A percentile compares a stretch with the other conserved stretches of the same genome.
Conservation (phyloP, 768 basidiomycete genomes). For the Termitomyces sp. region DNA sequence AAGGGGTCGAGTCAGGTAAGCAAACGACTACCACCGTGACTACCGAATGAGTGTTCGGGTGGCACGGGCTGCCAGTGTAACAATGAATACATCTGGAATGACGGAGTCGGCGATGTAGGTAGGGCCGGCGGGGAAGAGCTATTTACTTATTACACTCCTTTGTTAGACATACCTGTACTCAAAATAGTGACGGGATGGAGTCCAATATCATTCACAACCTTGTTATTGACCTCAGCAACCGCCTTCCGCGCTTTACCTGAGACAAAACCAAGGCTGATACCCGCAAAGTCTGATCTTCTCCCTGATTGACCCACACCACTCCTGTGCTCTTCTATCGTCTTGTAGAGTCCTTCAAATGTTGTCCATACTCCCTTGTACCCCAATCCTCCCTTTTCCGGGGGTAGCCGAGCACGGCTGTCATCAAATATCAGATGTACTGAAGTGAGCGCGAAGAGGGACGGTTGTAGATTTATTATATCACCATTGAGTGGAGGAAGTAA, state of each 20-base stretch:
- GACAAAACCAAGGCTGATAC: slow-evolving; percentile 42
- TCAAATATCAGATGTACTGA: slow-evolving; percentile 59
- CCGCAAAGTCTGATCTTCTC: slow-evolving; percentile 38
- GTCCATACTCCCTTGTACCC: slow-evolving; percentile 60
- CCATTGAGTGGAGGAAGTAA: slow-evolving; percentile 43
- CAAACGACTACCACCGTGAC: too few relatives aligned
- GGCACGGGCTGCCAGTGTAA: too few relatives aligned
- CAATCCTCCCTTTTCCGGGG: slow-evolving; percentile 56
- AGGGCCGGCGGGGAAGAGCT: too few relatives aligned
- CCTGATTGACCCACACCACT: slow-evolving; percentile 32
- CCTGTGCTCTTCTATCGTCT: slow-evolving; percentile 49
- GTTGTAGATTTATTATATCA: slow-evolving; percentile 55
- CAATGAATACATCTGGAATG: too few relatives aligned
- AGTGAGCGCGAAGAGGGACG: slow-evolving; percentile 51
- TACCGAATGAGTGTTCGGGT: too few relatives aligned
- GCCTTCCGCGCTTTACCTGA: slow-evolving; percentile 24
- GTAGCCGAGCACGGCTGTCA: slow-evolving; percentile 57
- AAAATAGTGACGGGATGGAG: slow-evolving; percentile 28
- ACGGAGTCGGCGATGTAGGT: too few relatives aligned
- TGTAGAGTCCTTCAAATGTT: slow-evolving; percentile 54
- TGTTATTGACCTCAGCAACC: slow-evolving; percentile 23
- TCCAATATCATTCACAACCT: slow-evolving; percentile 22
- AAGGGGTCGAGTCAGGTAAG: too few relatives aligned
- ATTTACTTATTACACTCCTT: neutral
- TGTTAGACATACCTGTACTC: neutral